Percentiles rank a stretch among this genome's conserved stretches.
Conservation (phyloP, 1,139 yeast genomes). For the Meyerozyma sp. region DNA sequence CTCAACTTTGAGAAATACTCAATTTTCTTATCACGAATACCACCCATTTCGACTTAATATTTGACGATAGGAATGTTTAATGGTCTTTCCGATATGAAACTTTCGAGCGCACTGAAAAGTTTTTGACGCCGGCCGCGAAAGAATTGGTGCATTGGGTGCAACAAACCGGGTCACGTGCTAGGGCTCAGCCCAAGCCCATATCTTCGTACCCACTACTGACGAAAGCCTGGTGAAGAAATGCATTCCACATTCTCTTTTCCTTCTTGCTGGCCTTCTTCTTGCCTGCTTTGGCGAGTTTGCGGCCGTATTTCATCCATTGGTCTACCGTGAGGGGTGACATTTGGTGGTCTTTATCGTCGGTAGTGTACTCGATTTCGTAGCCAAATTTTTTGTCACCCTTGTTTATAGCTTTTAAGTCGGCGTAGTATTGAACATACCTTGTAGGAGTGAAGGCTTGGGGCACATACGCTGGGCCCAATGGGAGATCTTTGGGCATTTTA, state of each 20-base stretch:
- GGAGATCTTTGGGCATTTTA: conserved; percentile 47
- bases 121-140: neutral
- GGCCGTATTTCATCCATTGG: conserved; percentile 56
- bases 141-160: neutral
- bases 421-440: conserved; percentile 65
- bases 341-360: conserved; percentile 54
- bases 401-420: conserved; percentile 53
- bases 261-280: conserved; percentile 13
- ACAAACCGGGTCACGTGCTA: neutral
- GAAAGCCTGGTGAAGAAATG: conserved; percentile 49
- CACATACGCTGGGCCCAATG: conserved; percentile 71
- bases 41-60: conserved; percentile 96
- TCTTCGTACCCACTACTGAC: conserved; percentile 61
- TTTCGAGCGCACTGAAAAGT: neutral
- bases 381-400: conserved; percentile 43
- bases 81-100: conserved; percentile 32
- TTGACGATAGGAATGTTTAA: conserved; percentile 96
- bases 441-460: conserved; percentile 71
- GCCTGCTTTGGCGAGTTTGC: conserved; percentile 43
- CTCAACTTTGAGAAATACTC: conserved; percentile 95
- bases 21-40: conserved; percentile 94
- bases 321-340: conserved; percentile 53
- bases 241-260: conserved; percentile 35
- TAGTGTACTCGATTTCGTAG: conserved; percentile 64
- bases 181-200: conserved; percentile 22